These are phyloP conservation scores for Leccinum subrobustum DNA, from an alignment of 1,284 basidiomycete genomes.

Conservation along the genomic window DNA sequence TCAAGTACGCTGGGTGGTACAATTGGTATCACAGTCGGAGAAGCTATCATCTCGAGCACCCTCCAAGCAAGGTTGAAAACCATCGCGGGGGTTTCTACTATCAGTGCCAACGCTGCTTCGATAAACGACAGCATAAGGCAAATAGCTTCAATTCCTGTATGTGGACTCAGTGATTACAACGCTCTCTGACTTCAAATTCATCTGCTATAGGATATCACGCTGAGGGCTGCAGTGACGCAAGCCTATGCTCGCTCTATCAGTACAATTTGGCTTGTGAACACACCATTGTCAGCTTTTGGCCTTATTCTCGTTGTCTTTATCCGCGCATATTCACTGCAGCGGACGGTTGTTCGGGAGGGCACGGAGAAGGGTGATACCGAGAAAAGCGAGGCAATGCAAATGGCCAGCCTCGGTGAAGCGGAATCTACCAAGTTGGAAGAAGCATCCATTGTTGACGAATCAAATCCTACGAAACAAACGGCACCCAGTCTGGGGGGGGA, in stretches of 20 bases:
- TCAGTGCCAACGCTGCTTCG: constrained; percentile 47
- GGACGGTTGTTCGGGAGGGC: constrained; percentile 47
- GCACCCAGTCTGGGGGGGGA: not conserved
- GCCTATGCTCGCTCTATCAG: constrained; percentile 70
- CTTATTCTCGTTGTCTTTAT: constrained; percentile 60
- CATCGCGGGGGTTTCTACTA: constrained; percentile 43
- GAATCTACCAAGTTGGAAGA: not conserved
- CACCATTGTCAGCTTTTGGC: constrained; percentile 55
- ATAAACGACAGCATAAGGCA: constrained; percentile 55
- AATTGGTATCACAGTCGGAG: constrained; percentile 38
- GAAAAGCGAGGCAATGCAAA: constrained; percentile 1
- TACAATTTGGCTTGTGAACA: constrained; percentile 72
- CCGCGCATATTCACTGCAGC: constrained; percentile 59
- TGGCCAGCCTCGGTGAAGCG: not conserved
- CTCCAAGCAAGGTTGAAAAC: constrained; percentile 49
- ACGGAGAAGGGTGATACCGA: constrained; percentile 27
- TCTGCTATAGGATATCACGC: constrained; percentile 42
- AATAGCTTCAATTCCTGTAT: constrained; percentile 56
- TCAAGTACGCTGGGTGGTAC: constrained; percentile 37
- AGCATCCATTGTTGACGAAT: constrained; percentile 1
- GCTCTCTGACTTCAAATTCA: not conserved
- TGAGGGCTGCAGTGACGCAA: constrained; percentile 55
- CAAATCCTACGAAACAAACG: constrained; percentile 3
- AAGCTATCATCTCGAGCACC: constrained; percentile 30
- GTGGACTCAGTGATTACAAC: constrained; percentile 3